These are phyloP conservation scores for Cladorrhinum samala DNA, from an alignment of 495 filamentous ascomycete species.

Conservation along the genomic window DNA sequence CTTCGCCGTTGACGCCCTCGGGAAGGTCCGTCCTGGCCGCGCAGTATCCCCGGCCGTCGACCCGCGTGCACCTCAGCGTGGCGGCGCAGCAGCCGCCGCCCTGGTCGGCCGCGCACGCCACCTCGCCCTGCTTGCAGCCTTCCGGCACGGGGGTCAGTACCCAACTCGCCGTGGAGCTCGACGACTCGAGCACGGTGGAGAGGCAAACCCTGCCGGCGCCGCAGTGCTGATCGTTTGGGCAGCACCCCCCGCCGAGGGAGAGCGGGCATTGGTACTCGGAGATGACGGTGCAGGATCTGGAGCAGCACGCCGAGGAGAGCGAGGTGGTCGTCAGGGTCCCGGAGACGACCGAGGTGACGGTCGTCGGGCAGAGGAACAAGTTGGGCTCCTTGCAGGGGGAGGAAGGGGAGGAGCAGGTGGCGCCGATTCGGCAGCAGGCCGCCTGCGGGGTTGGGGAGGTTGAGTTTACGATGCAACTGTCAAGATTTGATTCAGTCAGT, in stretches of 20 bases:
- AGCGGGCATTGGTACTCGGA: constrained; percentile 38
- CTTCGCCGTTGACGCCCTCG: constrained; percentile 25
- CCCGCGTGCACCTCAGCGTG: constrained; percentile 60
- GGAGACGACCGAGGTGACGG: constrained; percentile 16
- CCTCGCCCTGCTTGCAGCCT: constrained; percentile 66
- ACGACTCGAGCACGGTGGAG: constrained; percentile 14
- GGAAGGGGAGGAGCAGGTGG: constrained; percentile 28
- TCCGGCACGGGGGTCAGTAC: constrained; percentile 24
- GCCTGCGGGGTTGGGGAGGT: constrained; percentile 1
- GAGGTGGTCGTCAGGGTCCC: constrained; percentile 12
- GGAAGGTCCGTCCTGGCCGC: constrained; percentile 42
- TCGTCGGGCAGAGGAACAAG: constrained; percentile 16
- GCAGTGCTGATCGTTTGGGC: constrained; percentile 34
- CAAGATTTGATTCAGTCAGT: constrained; percentile 3
- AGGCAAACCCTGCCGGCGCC: constrained; percentile 20
- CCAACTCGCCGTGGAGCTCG: constrained; percentile 10
- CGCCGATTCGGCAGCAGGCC: constrained; percentile 36
- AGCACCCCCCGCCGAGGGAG: constrained; percentile 40
- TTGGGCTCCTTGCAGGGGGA: constrained; percentile 23
- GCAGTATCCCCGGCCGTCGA: constrained; percentile 44
- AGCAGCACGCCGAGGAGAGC: constrained; percentile 31
- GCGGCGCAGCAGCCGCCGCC: constrained; percentile 69
- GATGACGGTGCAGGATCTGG: constrained; percentile 26
- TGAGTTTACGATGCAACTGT: constrained; percentile 28
- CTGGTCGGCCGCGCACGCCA: constrained; percentile 59